Base-by-base conservation (phyloP, 805 yeast genomes). In the Metschnikowia peoriensis region DNA sequence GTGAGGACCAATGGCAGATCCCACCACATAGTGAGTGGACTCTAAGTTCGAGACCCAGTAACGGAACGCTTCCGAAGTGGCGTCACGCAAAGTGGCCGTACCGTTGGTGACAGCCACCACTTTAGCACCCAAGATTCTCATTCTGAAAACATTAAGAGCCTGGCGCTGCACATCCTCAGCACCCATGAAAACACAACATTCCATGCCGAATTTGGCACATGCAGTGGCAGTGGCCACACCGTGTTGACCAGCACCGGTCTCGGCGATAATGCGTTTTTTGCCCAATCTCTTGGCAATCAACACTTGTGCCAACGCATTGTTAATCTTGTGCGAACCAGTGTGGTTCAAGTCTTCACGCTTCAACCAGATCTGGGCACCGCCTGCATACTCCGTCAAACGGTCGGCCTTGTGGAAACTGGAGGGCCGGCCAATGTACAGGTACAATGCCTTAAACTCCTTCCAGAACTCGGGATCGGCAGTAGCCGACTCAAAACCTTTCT, bases 141-240 rank as follows among this genome's bases (percentile, higher is more conserved):
- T 94, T 78, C 99, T 84, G 80, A 94, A 94, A 39, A 94, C 99
- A 66, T 94, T 94, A 60, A 94, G 79, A 12, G 99, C 97, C 79
- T 94, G 99, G 73, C 99, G 89, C 71, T 97, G 87, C 42, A 89
- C 97, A 75, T 94, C 99, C 74, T 94, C 99, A 43, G 98, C 98
- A 57, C 99, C 99, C 99, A 94, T 94, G 66, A 83, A 93, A 37
- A 94, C 96, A 14, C 89, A 89, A 77, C 99, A 94, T 68, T 88
- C 82, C 72, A 94, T 70, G 48, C 99, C 99, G 62, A 94, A 88
- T 66, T 88, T 88, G 58, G 96, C 96, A 78, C 92, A 86, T 0
- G 96, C 96, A 54, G 96, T 88, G 32, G 96, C 96, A 47, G 94
- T 88, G 39, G 96, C 96, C 38, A 88, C 96, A 76, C 96, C 96